These are phyloP conservation scores for Phaeotremella fagi DNA, from an alignment of 768 basidiomycete genomes.

Conservation along the genomic window DNA sequence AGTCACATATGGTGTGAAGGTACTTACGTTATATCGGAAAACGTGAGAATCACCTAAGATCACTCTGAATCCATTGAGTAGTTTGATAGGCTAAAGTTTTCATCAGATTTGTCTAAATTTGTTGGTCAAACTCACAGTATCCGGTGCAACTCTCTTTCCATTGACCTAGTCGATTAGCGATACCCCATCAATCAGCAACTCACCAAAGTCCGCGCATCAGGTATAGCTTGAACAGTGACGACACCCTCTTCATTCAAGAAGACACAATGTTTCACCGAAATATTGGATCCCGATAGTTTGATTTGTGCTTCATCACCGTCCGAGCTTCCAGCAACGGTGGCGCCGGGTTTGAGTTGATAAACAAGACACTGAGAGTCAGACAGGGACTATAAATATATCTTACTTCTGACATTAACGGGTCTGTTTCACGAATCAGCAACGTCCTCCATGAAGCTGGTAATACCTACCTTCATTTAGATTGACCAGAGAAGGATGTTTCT, in stretches of 20 bases:
- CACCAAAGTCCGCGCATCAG: constrained; percentile 65
- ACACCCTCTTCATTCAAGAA: constrained; percentile 82
- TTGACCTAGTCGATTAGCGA: constrained; percentile 56
- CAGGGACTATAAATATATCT: too few species aligned
- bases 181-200: neutral
- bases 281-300: constrained; percentile 84
- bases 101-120: too few species aligned
- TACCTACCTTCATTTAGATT: constrained; percentile 47
- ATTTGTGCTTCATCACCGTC: constrained; percentile 80
- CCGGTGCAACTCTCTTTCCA: constrained; percentile 75
- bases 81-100: constrained; percentile 62
- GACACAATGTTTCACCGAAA: constrained; percentile 85
- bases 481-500: constrained; percentile 57
- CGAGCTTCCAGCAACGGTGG: constrained; percentile 75
- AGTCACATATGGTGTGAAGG: neutral
- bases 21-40: constrained; percentile 70
- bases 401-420: constrained; percentile 48
- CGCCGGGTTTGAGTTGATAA: constrained; percentile 80
- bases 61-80: constrained; percentile 90
- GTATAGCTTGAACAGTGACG: constrained; percentile 73
- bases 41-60: constrained; percentile 97
- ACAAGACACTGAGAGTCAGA: constrained; percentile 33
- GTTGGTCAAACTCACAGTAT: constrained; percentile 64
- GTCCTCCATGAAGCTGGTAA: constrained; percentile 54
- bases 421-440: constrained; percentile 49